Evolutionary conservation across 202 grass and related monocot species (phyloP).

Genomic region (Setaria viridis): DNA sequence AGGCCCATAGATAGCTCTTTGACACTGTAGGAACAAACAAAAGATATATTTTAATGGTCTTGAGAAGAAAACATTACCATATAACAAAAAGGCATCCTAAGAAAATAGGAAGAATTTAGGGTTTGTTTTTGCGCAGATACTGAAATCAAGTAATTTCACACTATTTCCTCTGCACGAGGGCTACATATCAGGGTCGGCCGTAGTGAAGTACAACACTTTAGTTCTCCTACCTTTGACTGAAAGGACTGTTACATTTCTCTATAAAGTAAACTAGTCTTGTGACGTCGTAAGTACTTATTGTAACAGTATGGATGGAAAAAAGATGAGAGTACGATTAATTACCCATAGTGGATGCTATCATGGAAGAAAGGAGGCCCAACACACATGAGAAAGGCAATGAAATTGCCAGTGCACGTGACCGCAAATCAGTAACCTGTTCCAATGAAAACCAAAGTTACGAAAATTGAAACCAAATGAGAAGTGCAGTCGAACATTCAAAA

Average conservation of each 20-base stretch:
- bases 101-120: background rate
- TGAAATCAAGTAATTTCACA: background rate
- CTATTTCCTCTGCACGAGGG: background rate
- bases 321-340: conserved; percentile 36
- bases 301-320: conserved; percentile 31
- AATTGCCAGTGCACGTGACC: conserved; percentile 78
- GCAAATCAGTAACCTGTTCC: conserved; percentile 71
- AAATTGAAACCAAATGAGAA: conserved; percentile 1
- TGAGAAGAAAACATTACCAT: background rate
- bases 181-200: background rate
- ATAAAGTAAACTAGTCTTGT: conserved; percentile 3
- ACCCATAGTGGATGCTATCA: conserved; percentile 97
- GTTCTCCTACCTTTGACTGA: background rate
- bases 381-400: conserved; percentile 96
- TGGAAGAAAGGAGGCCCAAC: conserved; percentile 91
- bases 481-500: conserved; percentile 30
- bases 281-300: background rate
- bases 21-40: conserved; percentile 62
- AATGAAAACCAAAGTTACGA: conserved; percentile 30
- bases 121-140: background rate
- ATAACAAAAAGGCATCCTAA: conserved; percentile 29
- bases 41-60: background rate
- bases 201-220: background rate
- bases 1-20: conserved; percentile 91
- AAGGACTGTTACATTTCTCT: background rate